Percentiles rank a stretch among this genome's conserved stretches.
These are phyloP conservation scores for Salix koriyanagi DNA, from an alignment of 345 rosid species.

Conservation along the genomic window DNA sequence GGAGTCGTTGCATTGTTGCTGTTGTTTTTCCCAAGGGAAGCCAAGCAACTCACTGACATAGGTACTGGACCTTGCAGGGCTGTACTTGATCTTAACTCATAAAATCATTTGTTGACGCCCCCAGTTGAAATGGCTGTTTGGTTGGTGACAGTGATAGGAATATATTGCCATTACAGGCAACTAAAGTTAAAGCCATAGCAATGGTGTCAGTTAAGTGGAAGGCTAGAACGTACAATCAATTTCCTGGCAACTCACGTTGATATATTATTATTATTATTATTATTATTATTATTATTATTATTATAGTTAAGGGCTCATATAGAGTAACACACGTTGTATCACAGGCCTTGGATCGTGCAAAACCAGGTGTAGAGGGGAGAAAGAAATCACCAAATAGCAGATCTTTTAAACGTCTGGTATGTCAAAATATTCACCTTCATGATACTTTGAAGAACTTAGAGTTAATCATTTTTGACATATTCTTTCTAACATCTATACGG, in stretches of 20 bases:
- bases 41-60: neutral
- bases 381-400: slow-evolving; percentile 23
- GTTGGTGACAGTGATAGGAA: neutral
- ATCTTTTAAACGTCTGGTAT: slow-evolving; percentile 35
- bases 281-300: neutral
- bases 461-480: neutral
- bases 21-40: neutral
- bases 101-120: neutral
- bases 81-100: neutral
- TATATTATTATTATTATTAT: no score
- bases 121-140: neutral
- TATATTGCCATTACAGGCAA: neutral
- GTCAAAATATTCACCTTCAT: neutral
- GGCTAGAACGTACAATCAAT: no score
- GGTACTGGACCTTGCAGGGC: neutral
- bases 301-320: neutral
- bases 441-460: neutral
- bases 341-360: slow-evolving; percentile 36
- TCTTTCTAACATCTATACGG: neutral
- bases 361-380: slow-evolving; percentile 26
- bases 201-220: neutral
- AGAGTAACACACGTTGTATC: neutral
- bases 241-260: neutral
- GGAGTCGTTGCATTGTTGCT: neutral
- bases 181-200: neutral